These are phyloP conservation scores for Gynochthodes officinalis DNA, from an alignment of 257 asterid species.

Conservation along the genomic window DNA sequence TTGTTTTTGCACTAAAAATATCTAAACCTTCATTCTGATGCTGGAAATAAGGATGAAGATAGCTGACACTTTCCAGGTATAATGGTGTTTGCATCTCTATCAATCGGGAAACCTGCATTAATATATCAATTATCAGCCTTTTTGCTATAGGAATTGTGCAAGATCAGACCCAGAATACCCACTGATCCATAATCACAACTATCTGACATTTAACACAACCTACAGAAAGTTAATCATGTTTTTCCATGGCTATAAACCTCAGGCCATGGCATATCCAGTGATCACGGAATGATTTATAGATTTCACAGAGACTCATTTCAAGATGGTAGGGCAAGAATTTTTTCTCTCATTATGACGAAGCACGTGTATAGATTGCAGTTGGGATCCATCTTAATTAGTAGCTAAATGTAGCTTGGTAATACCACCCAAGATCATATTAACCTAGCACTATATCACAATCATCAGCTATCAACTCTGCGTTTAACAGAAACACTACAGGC, in stretches of 20 bases:
- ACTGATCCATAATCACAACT: background rate
- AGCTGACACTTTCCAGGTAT: constrained; percentile 63
- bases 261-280: background rate
- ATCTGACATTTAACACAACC: background rate
- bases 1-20: constrained; percentile 19
- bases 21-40: constrained; percentile 24
- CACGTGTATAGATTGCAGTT: too few species aligned
- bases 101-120: constrained; percentile 78
- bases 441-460: too few species aligned
- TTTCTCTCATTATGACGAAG: background rate
- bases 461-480: too few species aligned
- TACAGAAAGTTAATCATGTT: background rate
- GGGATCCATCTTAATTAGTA: too few species aligned
- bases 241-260: background rate
- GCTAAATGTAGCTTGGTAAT: too few species aligned
- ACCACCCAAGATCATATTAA: too few species aligned
- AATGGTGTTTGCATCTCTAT: constrained; percentile 84
- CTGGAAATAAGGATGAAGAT: constrained; percentile 75
- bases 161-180: background rate
- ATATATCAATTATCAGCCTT: background rate
- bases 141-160: background rate
- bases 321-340: background rate
- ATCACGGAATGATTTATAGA: background rate
- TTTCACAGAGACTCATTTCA: background rate
- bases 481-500: too few species aligned